Conservation (phyloP, 495 filamentous ascomycete genomes). For the Xylaria telfairii region DNA sequence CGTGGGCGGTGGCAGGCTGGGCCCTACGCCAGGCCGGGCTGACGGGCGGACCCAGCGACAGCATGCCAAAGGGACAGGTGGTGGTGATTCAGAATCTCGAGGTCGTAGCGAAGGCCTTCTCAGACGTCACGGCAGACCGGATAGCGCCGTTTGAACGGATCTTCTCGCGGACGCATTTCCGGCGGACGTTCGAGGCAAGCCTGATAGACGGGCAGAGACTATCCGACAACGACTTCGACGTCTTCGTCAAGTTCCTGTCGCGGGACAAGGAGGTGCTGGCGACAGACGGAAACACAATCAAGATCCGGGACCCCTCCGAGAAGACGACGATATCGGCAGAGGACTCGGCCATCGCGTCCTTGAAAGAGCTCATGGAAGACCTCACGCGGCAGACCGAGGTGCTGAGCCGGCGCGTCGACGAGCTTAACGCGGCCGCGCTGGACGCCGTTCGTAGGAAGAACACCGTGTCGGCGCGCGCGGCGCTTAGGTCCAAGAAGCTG, state of each 20-base stretch:
- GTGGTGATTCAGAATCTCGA: constrained; percentile 64
- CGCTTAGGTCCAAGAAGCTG: constrained; percentile 82
- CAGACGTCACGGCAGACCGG: constrained; percentile 52
- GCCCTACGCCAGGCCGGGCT: constrained; percentile 69
- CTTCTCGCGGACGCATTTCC: constrained; percentile 70
- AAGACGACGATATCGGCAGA: constrained; percentile 66
- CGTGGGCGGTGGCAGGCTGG: constrained; percentile 73
- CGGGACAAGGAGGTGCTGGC: constrained; percentile 69
- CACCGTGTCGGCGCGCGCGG: constrained; percentile 71
- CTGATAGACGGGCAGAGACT: constrained; percentile 57
- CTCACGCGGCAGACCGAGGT: constrained; percentile 63
- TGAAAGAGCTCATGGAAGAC: constrained; percentile 70
- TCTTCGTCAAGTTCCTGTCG: constrained; percentile 74
- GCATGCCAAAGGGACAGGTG: constrained; percentile 57
- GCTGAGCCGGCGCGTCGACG: constrained; percentile 59
- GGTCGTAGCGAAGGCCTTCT: constrained; percentile 53
- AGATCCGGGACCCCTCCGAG: constrained; percentile 63
- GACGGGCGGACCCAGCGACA: constrained; percentile 59
- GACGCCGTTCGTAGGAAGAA: constrained; percentile 73
- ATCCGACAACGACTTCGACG: constrained; percentile 68
- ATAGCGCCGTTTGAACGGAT: constrained; percentile 66
- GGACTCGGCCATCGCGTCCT: constrained; percentile 79
- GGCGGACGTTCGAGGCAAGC: constrained; percentile 59
- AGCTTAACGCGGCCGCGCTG: constrained; percentile 67
- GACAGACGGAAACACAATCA: constrained; percentile 76